Percentiles rank a stretch among this genome's conserved stretches.
phyloP scores from a whole-genome alignment of 441 rosid genomes.

The Erodium texanum region DNA sequence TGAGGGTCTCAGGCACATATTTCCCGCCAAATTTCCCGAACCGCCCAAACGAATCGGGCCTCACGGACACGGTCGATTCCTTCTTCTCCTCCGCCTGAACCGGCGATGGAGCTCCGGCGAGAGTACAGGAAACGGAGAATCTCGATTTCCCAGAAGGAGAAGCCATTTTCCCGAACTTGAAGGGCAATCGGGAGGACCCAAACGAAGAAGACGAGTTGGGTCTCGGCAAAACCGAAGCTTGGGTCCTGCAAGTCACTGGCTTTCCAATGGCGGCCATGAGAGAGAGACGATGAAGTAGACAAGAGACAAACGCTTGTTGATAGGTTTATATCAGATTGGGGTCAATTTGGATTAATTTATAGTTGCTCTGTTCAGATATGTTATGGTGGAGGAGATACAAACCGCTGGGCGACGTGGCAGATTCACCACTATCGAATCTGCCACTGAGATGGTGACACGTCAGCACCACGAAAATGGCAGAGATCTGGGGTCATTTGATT shows the following conservation, averaged over 20 bases:
- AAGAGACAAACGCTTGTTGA: neutral
- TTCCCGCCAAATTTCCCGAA: slow-evolving; percentile 89
- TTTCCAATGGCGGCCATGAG: slow-evolving; percentile 1
- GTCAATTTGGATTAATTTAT: neutral
- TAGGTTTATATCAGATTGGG: neutral
- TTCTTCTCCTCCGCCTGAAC: slow-evolving; percentile 20
- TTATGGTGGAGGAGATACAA: neutral
- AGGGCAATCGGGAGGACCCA: slow-evolving; percentile 18
- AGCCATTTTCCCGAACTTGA: slow-evolving; percentile 18
- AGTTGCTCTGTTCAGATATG: neutral
- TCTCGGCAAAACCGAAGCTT: neutral
- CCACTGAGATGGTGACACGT: neutral
- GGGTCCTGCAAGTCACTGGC: neutral
- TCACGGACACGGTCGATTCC: slow-evolving; percentile 35
- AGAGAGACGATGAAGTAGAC: neutral
- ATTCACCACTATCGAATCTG: neutral
- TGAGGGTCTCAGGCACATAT: slow-evolving; percentile 85
- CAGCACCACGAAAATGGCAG: neutral
- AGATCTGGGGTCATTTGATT: neutral
- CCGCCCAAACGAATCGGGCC: slow-evolving; percentile 88
- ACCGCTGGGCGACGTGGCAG: neutral
- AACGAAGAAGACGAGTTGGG: slow-evolving; percentile 1
- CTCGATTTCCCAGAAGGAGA: slow-evolving; percentile 15
- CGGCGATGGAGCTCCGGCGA: slow-evolving; percentile 31
- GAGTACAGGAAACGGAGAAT: slow-evolving; percentile 35